Evolutionary conservation across 2,329 filamentous ascomycete species (phyloP).

Genomic region (Fusarium poae): DNA sequence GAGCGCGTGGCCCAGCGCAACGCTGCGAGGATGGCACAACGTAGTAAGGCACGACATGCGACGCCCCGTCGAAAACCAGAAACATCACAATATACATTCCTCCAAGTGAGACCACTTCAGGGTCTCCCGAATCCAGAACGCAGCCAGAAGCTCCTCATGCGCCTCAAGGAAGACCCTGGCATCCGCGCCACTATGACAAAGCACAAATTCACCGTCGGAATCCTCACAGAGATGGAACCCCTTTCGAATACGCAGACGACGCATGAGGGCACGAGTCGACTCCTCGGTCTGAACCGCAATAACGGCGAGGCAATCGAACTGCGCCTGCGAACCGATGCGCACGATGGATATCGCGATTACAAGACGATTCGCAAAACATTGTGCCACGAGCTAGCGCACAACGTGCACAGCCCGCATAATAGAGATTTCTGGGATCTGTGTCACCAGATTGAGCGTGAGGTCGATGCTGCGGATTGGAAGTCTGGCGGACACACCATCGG

Average conservation of each 20-base stretch:
- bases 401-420: conserved; percentile 88
- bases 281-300: conserved; percentile 89
- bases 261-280: conserved; percentile 79
- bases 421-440: conserved; percentile 90
- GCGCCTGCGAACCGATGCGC: conserved; percentile 89
- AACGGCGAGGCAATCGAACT: conserved; percentile 91
- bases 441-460: conserved; percentile 87
- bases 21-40: conserved; percentile 54
- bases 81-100: conserved; percentile 83
- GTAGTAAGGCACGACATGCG: conserved; percentile 46
- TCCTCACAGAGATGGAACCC: conserved; percentile 97
- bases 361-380: conserved; percentile 90
- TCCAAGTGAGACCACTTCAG: conserved; percentile 78
- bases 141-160: conserved; percentile 77
- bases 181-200: conserved; percentile 86
- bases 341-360: conserved; percentile 95
- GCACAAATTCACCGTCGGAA: conserved; percentile 85
- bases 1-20: conserved; percentile 64
- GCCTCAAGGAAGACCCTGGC: conserved; percentile 84
- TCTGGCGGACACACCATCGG: conserved; percentile 75
- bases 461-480: conserved; percentile 83
- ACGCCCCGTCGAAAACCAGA: conserved; percentile 54
- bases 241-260: conserved; percentile 78
- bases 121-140: conserved; percentile 82
- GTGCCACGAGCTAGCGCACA: conserved; percentile 95